These are phyloP conservation scores for Sistotremastrum suecicum DNA, from an alignment of 768 basidiomycete species.

Conservation along the genomic window DNA sequence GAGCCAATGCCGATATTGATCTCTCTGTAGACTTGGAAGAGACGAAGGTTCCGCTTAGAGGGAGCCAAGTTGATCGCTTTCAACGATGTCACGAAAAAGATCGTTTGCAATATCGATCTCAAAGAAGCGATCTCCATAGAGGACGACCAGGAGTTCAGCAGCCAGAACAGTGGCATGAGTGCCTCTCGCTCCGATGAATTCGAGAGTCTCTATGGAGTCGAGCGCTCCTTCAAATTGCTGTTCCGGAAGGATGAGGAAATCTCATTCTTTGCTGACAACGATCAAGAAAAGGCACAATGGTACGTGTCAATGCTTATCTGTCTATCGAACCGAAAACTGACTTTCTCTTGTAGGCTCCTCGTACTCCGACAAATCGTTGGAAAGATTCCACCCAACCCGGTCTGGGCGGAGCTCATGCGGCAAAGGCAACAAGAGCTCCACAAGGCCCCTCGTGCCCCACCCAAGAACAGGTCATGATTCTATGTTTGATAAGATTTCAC, in stretches of 20 bases:
- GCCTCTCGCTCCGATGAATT: constrained; percentile 35
- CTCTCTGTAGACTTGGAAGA: constrained; percentile 52
- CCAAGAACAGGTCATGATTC: too few relatives aligned
- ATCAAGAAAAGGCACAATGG: constrained; percentile 82
- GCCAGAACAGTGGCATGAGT: constrained; percentile 26
- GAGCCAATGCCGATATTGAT: background rate
- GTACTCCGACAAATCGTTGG: constrained; percentile 76
- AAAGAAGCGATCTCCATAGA: constrained; percentile 68
- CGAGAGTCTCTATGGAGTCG: constrained; percentile 53
- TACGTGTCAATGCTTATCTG: constrained; percentile 21
- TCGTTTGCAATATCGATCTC: constrained; percentile 81
- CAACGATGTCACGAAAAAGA: constrained; percentile 86
- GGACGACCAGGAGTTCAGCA: constrained; percentile 53
- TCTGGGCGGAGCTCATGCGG: constrained; percentile 90
- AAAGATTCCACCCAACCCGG: constrained; percentile 79
- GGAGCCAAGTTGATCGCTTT: constrained; percentile 81
- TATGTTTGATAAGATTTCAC: too few relatives aligned
- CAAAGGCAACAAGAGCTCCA: constrained; percentile 48
- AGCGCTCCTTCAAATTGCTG: constrained; percentile 72
- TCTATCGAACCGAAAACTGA: background rate
- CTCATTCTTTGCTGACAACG: constrained; percentile 81
- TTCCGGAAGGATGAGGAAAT: constrained; percentile 74
- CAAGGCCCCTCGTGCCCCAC: too few relatives aligned
- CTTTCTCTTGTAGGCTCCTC: constrained; percentile 47
- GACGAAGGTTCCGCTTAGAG: constrained; percentile 71